Conservation (phyloP, 1,139 yeast genomes). For the Candida gigantensis region DNA sequence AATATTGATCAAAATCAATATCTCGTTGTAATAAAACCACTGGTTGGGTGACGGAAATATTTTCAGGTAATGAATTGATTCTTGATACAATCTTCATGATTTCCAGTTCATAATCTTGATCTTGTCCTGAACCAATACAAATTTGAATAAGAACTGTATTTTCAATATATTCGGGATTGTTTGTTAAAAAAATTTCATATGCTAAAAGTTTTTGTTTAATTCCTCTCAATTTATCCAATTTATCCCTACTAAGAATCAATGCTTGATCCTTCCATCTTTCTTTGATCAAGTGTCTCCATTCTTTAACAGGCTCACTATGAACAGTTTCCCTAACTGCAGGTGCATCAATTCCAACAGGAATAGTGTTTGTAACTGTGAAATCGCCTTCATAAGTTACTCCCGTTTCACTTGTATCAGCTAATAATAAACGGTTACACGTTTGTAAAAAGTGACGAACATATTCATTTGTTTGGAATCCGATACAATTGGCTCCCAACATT, state of each 20-base stretch:
- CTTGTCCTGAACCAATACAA: conserved; percentile 56
- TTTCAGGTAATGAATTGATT: conserved; percentile 73
- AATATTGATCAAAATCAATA: conserved; percentile 82
- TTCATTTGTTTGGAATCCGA: conserved; percentile 89
- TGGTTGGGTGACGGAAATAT: conserved; percentile 79
- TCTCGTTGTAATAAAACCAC: conserved; percentile 87
- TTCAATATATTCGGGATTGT: conserved; percentile 70
- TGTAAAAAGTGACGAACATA: conserved; percentile 92
- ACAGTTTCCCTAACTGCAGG: conserved; percentile 51
- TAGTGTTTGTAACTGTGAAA: conserved; percentile 64
- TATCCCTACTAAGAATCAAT: conserved; percentile 84
- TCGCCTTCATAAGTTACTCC: conserved; percentile 73
- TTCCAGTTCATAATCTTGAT: conserved; percentile 66
- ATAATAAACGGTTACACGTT: conserved; percentile 79
- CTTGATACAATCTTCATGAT: conserved; percentile 78
- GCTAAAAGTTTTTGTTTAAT: conserved; percentile 85
- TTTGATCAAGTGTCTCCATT: conserved; percentile 72
- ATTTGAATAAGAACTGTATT: conserved; percentile 80
- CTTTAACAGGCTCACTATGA: conserved; percentile 52
- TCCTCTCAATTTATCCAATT: conserved; percentile 85
- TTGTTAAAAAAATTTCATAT: conserved; percentile 72
- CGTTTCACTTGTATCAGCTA: conserved; percentile 77
- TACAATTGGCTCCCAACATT: conserved; percentile 82
- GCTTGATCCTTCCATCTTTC: conserved; percentile 75
- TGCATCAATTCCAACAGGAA: conserved; percentile 90